A percentile compares a stretch with the other conserved stretches of the same genome.
Conservation (phyloP, 306 rosid species). For the Prinsepia uniflora region DNA sequence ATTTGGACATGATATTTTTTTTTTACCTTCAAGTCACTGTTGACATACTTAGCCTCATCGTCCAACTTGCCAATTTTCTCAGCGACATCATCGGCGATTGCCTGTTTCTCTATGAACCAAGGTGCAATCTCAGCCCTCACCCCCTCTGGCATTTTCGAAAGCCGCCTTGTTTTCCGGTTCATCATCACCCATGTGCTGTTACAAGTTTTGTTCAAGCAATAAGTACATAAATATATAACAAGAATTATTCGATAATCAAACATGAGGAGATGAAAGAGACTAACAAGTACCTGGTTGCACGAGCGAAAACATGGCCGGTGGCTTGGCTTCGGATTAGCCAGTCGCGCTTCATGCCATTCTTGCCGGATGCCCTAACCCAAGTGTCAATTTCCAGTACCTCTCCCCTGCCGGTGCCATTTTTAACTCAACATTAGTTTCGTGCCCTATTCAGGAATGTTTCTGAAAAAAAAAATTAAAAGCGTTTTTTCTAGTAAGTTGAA, state of each 20-base stretch:
- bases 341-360: slow-evolving; percentile 88
- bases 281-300: slow-evolving; percentile 67
- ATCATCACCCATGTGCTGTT: slow-evolving; percentile 98
- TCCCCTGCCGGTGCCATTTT: slow-evolving; percentile 51
- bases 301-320: slow-evolving; percentile 62
- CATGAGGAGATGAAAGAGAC: background rate
- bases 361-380: slow-evolving; percentile 97
- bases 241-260: background rate
- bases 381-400: slow-evolving; percentile 87
- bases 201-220: slow-evolving; percentile 22
- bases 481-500: background rate
- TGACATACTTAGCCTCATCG: slow-evolving; percentile 60
- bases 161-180: slow-evolving; percentile 88
- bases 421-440: background rate
- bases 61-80: slow-evolving; percentile 72
- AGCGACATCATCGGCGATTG: slow-evolving; percentile 57
- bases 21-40: slow-evolving; percentile 58
- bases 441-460: slow-evolving; percentile 28
- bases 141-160: slow-evolving; percentile 84
- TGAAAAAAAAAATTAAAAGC: background rate
- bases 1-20: slow-evolving; percentile 5
- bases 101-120: slow-evolving; percentile 78
- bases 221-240: background rate
- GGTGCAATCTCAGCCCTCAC: slow-evolving; percentile 81
- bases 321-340: slow-evolving; percentile 84